A percentile compares a stretch with the other conserved stretches of the same genome.
Conservation (phyloP, 345 rosid species). For the Lepidium africanum region DNA sequence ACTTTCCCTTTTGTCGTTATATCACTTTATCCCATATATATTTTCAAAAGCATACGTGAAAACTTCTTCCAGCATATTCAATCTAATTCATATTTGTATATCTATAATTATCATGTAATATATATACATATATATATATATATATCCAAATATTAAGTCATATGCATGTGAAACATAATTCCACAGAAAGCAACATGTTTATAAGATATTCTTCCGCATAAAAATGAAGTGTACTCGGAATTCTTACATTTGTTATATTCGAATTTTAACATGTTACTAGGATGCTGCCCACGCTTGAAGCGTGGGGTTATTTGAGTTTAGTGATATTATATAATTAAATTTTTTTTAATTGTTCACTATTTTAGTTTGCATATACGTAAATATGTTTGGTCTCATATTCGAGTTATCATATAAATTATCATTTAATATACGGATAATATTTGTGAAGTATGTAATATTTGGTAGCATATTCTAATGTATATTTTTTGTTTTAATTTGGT, state of each 20-base stretch:
- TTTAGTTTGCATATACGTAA: too few relatives aligned
- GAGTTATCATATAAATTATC: too few relatives aligned
- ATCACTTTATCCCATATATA: slow-evolving; percentile 7
- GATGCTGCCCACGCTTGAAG: too few relatives aligned
- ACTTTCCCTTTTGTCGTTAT: background rate
- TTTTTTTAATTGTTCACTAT: too few relatives aligned
- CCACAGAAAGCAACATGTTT: background rate
- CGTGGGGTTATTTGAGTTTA: too few relatives aligned
- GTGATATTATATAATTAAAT: too few relatives aligned
- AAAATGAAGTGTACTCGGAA: slow-evolving; percentile 15
- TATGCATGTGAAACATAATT: background rate
- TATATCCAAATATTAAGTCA: background rate
- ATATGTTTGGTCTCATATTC: too few relatives aligned
- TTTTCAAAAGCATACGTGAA: slow-evolving; percentile 1
- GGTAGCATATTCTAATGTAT: too few relatives aligned
- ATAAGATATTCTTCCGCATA: slow-evolving; percentile 19
- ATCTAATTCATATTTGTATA: background rate
- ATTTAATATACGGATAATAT: too few relatives aligned
- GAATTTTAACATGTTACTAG: background rate
- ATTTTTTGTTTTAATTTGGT: too few relatives aligned
- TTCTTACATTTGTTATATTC: slow-evolving; percentile 14
- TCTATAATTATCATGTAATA: background rate
- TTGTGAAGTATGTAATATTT: too few relatives aligned
- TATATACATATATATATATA: background rate
- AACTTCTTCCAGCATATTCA: slow-evolving; percentile 14